Evolutionary conservation across 352 stramenopile species (phyloP).

Genomic region (Globisporangium ultimum): DNA sequence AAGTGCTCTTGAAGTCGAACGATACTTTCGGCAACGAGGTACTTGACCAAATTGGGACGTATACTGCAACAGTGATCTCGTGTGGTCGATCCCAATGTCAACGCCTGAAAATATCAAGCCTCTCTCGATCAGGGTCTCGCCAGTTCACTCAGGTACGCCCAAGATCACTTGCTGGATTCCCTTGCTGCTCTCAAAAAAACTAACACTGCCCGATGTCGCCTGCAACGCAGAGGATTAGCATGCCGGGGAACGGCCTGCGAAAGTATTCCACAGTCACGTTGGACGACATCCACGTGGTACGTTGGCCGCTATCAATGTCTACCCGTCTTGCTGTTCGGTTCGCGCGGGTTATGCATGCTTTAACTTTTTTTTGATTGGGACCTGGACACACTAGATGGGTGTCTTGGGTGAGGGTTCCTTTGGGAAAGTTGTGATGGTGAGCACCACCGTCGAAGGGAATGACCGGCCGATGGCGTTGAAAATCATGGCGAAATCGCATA

Average conservation of each 20-base stretch:
- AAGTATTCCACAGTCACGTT: slow-evolving; percentile 55
- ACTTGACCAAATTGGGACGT: slow-evolving; percentile 46
- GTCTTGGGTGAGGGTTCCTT: slow-evolving; percentile 96
- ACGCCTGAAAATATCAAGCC: slow-evolving; percentile 48
- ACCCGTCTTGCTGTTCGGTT: too few relatives aligned
- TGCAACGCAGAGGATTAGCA: slow-evolving; percentile 37
- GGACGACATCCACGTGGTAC: slow-evolving; percentile 66
- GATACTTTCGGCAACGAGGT: slow-evolving; percentile 71
- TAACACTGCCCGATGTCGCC: slow-evolving; percentile 4
- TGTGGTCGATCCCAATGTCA: slow-evolving; percentile 65
- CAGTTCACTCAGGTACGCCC: slow-evolving; percentile 51
- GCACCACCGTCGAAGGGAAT: slow-evolving; percentile 49
- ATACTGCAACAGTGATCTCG: slow-evolving; percentile 54
- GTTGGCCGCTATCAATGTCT: neutral
- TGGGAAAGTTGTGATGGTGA: slow-evolving; percentile 93
- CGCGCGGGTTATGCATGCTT: too few relatives aligned
- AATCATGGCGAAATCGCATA: slow-evolving; percentile 91
- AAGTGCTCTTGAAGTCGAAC: slow-evolving; percentile 68
- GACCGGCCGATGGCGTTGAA: slow-evolving; percentile 87
- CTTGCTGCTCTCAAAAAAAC: neutral
- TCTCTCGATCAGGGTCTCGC: slow-evolving; percentile 48
- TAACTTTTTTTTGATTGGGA: too few relatives aligned
- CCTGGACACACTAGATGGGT: slow-evolving; percentile 59
- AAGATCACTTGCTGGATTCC: neutral
- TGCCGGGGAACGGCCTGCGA: slow-evolving; percentile 34